These are phyloP conservation scores for Trichoderma oligosporum DNA, from an alignment of 2,329 filamentous ascomycete species.

Conservation along the genomic window DNA sequence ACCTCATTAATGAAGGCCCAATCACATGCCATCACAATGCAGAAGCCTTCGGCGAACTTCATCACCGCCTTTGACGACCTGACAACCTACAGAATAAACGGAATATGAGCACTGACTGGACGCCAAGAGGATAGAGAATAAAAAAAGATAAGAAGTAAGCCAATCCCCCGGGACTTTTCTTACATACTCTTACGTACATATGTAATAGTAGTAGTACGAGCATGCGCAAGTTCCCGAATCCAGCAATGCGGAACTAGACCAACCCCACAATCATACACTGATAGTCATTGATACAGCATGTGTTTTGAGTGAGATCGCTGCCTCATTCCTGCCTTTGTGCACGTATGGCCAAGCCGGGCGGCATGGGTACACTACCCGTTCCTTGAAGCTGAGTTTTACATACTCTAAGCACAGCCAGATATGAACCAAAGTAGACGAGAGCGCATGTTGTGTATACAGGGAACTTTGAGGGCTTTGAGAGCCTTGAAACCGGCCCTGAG, in stretches of 20 bases:
- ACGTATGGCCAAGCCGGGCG: not conserved
- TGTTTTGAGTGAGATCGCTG: constrained; percentile 12
- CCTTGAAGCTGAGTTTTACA: not conserved
- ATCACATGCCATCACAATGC: not conserved
- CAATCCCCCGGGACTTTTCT: constrained; percentile 7
- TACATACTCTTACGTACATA: constrained; percentile 6
- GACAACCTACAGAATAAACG: not conserved
- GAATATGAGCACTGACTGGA: not conserved
- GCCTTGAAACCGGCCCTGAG: not conserved
- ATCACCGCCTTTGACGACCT: not conserved
- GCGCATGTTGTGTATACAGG: not conserved
- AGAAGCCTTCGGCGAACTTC: constrained; percentile 12
- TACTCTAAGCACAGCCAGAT: not conserved
- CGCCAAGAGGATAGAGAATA: not conserved
- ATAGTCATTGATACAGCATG: constrained; percentile 4
- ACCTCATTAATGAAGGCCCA: not conserved
- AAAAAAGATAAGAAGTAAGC: constrained; percentile 9
- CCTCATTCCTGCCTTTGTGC: not conserved
- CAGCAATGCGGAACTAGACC: constrained; percentile 7
- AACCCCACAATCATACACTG: constrained; percentile 8
- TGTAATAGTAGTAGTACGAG: not conserved
- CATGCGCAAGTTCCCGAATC: constrained; percentile 12
- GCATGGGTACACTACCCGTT: not conserved
- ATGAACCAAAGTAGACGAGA: not conserved
- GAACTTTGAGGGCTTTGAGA: not conserved